Evolutionary conservation across 352 stramenopile genomes (phyloP), one percentile per base, ranked within the genome.

Genomic region (Albugo candida): DNA sequence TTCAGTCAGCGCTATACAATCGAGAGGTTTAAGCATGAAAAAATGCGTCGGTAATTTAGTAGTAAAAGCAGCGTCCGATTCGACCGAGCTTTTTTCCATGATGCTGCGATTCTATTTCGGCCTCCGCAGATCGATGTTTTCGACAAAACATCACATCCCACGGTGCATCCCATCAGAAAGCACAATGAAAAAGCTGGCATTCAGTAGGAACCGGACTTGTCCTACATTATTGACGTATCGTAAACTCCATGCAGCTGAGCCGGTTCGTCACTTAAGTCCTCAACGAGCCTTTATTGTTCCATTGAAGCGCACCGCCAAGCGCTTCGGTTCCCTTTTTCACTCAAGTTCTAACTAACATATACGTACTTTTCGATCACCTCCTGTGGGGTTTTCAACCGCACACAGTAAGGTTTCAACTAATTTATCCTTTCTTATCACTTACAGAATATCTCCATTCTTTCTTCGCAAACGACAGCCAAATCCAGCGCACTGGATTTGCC

Each of bases 1-100:
- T 83, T 55, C n/a, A 91, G 51, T 24, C 86, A 87, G 18, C 74
- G 67, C 40, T 91, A 74, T 10, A 91, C 44, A 38, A 87, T 78
- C 31, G 63, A 61, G 16, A 67, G 70, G 43, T 86, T 87, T 16
- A 66, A 61, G 2, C 73, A 57, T 38, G 78, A 83, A 8, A 86
- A 53, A 19, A 87, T 61, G 49, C 87, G 74, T 12, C 78, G 74
- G 49, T 91, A 74, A 51, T 91, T 74, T 13, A 91, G 51, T 1
- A 87, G 39, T 31, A 87, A 43, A n/a, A 87, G 65, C 21, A 91
- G 48, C 45, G 87, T 73, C 78, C 74, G 86, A 41, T 3, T 31
- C 24, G 8, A 31, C 24, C 8, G 24, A 31, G 3, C 8, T 31
- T 31, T 8, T 31, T 8, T 31, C 24, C 24, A 31, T 8, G 24